A percentile compares a stretch with the other conserved stretches of the same genome.
Conservation (phyloP, 805 yeast species). For the Kockiozyma suomiensis region DNA sequence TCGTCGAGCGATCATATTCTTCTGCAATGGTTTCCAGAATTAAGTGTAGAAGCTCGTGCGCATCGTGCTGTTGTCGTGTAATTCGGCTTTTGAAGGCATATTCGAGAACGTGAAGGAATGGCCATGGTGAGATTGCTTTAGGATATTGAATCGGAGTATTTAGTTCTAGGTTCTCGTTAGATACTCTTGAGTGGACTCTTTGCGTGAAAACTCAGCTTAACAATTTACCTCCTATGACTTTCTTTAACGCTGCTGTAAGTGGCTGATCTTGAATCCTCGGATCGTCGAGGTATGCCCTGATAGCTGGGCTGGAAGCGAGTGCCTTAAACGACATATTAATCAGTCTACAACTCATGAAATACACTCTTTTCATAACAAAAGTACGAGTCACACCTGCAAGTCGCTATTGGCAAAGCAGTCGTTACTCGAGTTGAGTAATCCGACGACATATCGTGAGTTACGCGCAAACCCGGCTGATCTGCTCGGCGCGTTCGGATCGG, state of each 20-base stretch:
- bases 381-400: constrained; percentile 55
- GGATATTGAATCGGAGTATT: constrained; percentile 62
- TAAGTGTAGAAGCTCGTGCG: constrained; percentile 86
- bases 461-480: constrained; percentile 14
- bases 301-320: constrained; percentile 21
- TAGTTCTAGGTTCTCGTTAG: constrained; percentile 44
- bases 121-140: constrained; percentile 72
- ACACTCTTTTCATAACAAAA: neutral
- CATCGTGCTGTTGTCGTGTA: constrained; percentile 86
- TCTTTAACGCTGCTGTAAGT: constrained; percentile 28
- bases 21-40: constrained; percentile 74
- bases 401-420: constrained; percentile 94
- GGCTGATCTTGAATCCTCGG: constrained; percentile 22
- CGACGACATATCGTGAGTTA: constrained; percentile 61
- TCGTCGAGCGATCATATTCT: constrained; percentile 50
- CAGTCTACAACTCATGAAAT: neutral
- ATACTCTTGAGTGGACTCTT: neutral
- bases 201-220: neutral
- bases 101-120: constrained; percentile 73
- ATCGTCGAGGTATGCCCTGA: constrained; percentile 22
- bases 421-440: constrained; percentile 76
- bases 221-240: constrained; percentile 22
- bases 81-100: constrained; percentile 69
- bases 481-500: constrained; percentile 5
- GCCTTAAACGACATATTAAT: constrained; percentile 15